Evolutionary conservation across 495 filamentous ascomycete species (phyloP).

Genomic region (Aspergillus diversus): DNA sequence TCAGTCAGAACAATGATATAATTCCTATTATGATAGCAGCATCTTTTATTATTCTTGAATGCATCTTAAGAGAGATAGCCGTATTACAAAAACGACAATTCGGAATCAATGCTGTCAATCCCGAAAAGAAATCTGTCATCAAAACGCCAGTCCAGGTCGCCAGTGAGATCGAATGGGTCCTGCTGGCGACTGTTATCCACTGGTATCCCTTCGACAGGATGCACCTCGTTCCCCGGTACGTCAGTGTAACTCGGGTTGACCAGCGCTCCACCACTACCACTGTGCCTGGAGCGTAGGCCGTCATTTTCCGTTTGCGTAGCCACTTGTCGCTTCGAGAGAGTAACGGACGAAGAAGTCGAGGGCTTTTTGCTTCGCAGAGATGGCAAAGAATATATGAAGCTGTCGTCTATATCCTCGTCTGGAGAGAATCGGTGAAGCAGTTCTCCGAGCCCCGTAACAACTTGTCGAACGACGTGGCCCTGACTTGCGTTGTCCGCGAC

Average conservation of each 20-base stretch:
- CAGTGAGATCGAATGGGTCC: conserved; percentile 4
- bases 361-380: background rate
- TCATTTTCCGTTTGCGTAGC: background rate
- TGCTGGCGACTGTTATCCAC: conserved; percentile 5
- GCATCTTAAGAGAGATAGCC: background rate
- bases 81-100: background rate
- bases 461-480: background rate
- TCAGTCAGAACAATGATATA: background rate
- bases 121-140: conserved; percentile 2
- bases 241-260: background rate
- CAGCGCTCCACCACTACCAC: background rate
- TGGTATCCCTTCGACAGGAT: background rate
- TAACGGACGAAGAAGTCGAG: background rate
- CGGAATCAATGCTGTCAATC: conserved; percentile 1
- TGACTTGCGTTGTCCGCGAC: conserved; percentile 3
- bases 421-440: background rate
- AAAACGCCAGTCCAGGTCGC: conserved; percentile 3
- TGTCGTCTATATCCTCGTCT: background rate
- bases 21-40: background rate
- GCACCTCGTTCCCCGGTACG: background rate
- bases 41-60: background rate
- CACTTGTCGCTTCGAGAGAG: background rate
- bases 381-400: background rate
- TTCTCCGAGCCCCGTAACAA: background rate
- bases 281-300: background rate